Evolutionary conservation across 2,329 filamentous ascomycete species (phyloP).

Genomic region (Aciculosporium take): DNA sequence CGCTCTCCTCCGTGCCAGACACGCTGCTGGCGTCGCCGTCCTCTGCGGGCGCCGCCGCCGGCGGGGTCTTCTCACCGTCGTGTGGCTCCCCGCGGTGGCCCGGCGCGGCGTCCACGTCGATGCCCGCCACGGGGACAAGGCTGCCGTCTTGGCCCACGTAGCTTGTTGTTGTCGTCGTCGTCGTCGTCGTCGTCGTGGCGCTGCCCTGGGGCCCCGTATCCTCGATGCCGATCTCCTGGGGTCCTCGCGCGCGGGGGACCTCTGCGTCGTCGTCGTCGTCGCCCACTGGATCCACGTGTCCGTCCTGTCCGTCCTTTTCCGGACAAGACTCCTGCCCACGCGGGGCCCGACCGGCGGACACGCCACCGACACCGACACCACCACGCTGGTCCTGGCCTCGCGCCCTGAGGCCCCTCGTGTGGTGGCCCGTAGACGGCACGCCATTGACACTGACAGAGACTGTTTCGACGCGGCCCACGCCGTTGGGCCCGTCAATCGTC

Average conservation of each 20-base stretch:
- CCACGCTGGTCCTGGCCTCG: slow-evolving; percentile 82
- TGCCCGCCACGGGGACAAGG: slow-evolving; percentile 37
- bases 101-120: slow-evolving; percentile 47
- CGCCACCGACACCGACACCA: slow-evolving; percentile 63
- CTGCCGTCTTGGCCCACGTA: slow-evolving; percentile 24
- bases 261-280: slow-evolving; percentile 50
- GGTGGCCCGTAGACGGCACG: slow-evolving; percentile 37
- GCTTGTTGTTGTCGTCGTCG: too few relatives aligned
- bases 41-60: slow-evolving; percentile 8
- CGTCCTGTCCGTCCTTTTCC: slow-evolving; percentile 25
- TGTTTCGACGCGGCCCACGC: slow-evolving; percentile 65
- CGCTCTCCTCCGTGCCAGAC: slow-evolving; percentile 18
- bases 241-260: slow-evolving; percentile 69
- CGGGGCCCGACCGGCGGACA: slow-evolving; percentile 50
- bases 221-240: slow-evolving; percentile 68
- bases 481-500: slow-evolving; percentile 69
- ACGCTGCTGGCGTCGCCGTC: slow-evolving; percentile 13
- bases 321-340: slow-evolving; percentile 22
- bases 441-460: slow-evolving; percentile 65
- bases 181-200: too few relatives aligned
- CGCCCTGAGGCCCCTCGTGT: slow-evolving; percentile 53
- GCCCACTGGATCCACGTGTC: slow-evolving; percentile 19
- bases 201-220: slow-evolving; percentile 65
- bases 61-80: slow-evolving; percentile 15
- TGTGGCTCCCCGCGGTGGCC: too few relatives aligned